These are phyloP conservation scores for Pichia cabralensis DNA, from an alignment of 805 yeast genomes.

Conservation along the genomic window DNA sequence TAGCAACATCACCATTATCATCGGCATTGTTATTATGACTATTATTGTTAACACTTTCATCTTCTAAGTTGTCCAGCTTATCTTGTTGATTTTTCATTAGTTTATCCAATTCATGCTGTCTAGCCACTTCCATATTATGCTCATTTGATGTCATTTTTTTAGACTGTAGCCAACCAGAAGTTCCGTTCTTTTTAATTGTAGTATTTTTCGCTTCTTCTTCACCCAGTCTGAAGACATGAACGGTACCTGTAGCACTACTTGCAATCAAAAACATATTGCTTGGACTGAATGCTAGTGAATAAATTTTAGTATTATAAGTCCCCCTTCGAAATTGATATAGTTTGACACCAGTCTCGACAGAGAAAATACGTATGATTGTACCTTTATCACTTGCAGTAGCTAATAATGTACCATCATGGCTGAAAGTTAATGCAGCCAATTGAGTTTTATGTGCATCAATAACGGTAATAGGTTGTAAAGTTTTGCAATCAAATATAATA, in stretches of 20 bases:
- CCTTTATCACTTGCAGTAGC: constrained; percentile 94
- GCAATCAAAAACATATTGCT: constrained; percentile 72
- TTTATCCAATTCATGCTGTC: constrained; percentile 10
- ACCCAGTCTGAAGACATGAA: constrained; percentile 77
- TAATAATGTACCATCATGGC: constrained; percentile 66
- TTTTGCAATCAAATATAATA: constrained; percentile 67
- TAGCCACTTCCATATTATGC: constrained; percentile 6
- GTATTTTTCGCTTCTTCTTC: constrained; percentile 32
- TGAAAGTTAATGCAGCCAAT: constrained; percentile 60
- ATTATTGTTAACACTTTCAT: no score
- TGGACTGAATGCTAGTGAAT: constrained; percentile 69
- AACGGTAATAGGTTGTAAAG: constrained; percentile 73
- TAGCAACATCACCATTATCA: not conserved
- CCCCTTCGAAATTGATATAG: constrained; percentile 79
- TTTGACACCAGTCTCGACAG: constrained; percentile 61
- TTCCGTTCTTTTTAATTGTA: constrained; percentile 6
- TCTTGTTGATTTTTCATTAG: constrained; percentile 10
- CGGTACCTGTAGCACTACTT: constrained; percentile 84
- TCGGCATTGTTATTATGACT: no score
- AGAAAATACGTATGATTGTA: constrained; percentile 77
- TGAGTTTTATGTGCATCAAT: constrained; percentile 85
- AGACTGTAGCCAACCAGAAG: constrained; percentile 8
- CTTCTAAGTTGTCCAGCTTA: constrained; percentile 2
- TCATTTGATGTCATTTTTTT: constrained; percentile 7
- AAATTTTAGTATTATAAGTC: constrained; percentile 79